These are phyloP conservation scores for Arabidopsis arenosa DNA, from an alignment of 345 rosid genomes.

Conservation along the genomic window DNA sequence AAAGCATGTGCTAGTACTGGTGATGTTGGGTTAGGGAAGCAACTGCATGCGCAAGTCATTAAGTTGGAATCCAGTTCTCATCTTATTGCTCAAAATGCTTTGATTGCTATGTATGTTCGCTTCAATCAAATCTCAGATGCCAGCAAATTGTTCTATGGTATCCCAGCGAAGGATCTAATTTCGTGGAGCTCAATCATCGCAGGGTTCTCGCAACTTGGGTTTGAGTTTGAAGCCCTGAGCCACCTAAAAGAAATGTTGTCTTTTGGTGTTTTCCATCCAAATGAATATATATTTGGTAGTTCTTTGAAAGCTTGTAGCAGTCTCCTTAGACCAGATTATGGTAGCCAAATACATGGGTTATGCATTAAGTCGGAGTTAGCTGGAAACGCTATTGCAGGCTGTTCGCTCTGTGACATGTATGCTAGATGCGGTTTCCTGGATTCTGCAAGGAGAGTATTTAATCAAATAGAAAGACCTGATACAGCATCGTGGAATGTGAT, in stretches of 20 bases:
- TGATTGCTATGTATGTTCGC: slow-evolving; percentile 64
- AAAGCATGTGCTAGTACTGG: slow-evolving; percentile 56
- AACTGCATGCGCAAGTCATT: slow-evolving; percentile 60
- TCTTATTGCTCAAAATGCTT: slow-evolving; percentile 63
- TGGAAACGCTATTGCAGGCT: slow-evolving; percentile 49
- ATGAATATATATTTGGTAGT: slow-evolving; percentile 66
- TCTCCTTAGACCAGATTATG: slow-evolving; percentile 53
- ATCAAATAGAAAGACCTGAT: slow-evolving; percentile 59
- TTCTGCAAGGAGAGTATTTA: slow-evolving; percentile 52
- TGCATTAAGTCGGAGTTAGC: slow-evolving; percentile 58
- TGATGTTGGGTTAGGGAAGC: slow-evolving; percentile 53
- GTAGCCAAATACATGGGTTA: slow-evolving; percentile 60
- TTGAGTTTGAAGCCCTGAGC: slow-evolving; percentile 57
- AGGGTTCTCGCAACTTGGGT: slow-evolving; percentile 62
- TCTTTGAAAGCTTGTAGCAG: slow-evolving; percentile 61
- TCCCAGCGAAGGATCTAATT: slow-evolving; percentile 58
- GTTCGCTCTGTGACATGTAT: slow-evolving; percentile 67
- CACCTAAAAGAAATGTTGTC: slow-evolving; percentile 55
- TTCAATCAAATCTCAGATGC: slow-evolving; percentile 53
- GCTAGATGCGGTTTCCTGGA: slow-evolving; percentile 56
- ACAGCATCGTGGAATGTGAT: slow-evolving; percentile 66
- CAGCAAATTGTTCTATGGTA: slow-evolving; percentile 51
- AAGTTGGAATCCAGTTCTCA: slow-evolving; percentile 53
- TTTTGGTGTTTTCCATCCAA: slow-evolving; percentile 54
- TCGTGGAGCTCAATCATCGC: slow-evolving; percentile 69